A percentile compares a stretch with the other conserved stretches of the same genome.
Conservation (phyloP, 75 land plant species). For the Adiantum capillusveneris region DNA sequence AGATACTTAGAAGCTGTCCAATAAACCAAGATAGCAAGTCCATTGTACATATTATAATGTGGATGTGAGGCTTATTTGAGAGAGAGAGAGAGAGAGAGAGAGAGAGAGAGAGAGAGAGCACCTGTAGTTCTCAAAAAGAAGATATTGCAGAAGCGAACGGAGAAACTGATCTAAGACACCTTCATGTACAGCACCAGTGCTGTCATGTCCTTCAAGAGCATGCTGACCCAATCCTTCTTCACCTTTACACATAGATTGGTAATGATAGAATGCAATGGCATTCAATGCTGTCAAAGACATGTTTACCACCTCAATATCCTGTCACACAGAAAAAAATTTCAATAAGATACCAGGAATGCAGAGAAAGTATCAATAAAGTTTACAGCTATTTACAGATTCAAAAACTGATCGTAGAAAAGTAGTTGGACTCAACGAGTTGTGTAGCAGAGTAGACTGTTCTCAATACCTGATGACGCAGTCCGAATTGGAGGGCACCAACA, state of each 20-base stretch:
- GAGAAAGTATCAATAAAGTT: too few relatives aligned
- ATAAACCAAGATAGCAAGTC: too few relatives aligned
- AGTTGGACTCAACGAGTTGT: too few relatives aligned
- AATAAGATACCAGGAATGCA: not conserved
- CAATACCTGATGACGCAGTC: slow-evolving; percentile 79
- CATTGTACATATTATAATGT: too few relatives aligned
- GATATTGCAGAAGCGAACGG: slow-evolving; percentile 61
- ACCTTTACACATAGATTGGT: slow-evolving; percentile 55
- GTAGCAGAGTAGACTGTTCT: too few relatives aligned
- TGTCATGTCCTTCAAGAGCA: slow-evolving; percentile 26
- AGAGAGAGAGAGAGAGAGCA: slow-evolving; percentile 10
- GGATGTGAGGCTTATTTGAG: too few relatives aligned
- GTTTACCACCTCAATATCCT: slow-evolving; percentile 86
- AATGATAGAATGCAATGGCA: slow-evolving; percentile 84
- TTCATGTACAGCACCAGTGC: slow-evolving; percentile 43
- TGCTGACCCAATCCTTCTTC: slow-evolving; percentile 58
- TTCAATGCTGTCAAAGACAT: slow-evolving; percentile 71
- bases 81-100: not conserved
- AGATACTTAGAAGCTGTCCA: too few relatives aligned
- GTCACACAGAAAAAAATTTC: too few relatives aligned
- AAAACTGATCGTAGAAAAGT: too few relatives aligned
- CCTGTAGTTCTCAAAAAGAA: slow-evolving; percentile 96
- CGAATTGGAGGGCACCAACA: slow-evolving; percentile 73
- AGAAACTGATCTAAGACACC: slow-evolving; percentile 67
- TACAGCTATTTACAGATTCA: too few relatives aligned